A percentile compares a stretch with the other conserved stretches of the same genome.
These are phyloP conservation scores for Lasiosphaeria ovina DNA, from an alignment of 495 filamentous ascomycete genomes.

Conservation along the genomic window DNA sequence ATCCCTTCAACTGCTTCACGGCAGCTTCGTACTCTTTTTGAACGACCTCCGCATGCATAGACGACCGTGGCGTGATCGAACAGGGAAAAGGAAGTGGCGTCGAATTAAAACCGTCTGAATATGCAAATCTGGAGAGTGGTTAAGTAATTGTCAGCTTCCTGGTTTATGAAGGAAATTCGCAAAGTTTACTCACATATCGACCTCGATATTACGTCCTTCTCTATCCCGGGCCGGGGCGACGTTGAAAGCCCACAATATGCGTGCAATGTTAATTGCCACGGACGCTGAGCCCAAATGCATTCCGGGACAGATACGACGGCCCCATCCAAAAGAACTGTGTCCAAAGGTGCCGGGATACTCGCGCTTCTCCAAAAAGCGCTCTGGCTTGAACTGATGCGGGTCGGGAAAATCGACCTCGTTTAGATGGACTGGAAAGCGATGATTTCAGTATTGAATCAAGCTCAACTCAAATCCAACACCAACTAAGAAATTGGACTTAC, in stretches of 20 bases:
- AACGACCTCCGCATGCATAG: constrained; percentile 29
- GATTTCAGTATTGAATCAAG: constrained; percentile 20
- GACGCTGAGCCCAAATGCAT: constrained; percentile 51
- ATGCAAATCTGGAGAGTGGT: constrained; percentile 39
- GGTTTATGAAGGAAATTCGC: background rate
- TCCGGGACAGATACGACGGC: constrained; percentile 56
- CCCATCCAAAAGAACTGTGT: constrained; percentile 59
- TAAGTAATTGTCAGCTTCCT: background rate
- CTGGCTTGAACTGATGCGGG: constrained; percentile 50
- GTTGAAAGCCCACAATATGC: constrained; percentile 52
- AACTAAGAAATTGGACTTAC: constrained; percentile 30
- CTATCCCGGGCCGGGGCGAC: constrained; percentile 45
- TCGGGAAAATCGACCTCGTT: constrained; percentile 59
- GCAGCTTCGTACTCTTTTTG: constrained; percentile 33
- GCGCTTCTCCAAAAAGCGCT: constrained; percentile 39
- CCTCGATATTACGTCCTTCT: constrained; percentile 46
- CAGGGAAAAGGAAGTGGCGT: constrained; percentile 50
- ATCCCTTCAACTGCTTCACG: constrained; percentile 27
- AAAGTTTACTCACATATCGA: constrained; percentile 39
- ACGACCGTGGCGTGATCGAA: constrained; percentile 38
- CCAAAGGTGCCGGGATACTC: constrained; percentile 53
- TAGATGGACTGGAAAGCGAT: constrained; percentile 40
- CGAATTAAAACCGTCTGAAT: constrained; percentile 52
- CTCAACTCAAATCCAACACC: constrained; percentile 1
- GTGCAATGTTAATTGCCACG: constrained; percentile 52